Evolutionary conservation across 75 land plant genomes (phyloP), one percentile per base, ranked within the genome.

Genomic region (Chamaecyparis obtusa): DNA sequence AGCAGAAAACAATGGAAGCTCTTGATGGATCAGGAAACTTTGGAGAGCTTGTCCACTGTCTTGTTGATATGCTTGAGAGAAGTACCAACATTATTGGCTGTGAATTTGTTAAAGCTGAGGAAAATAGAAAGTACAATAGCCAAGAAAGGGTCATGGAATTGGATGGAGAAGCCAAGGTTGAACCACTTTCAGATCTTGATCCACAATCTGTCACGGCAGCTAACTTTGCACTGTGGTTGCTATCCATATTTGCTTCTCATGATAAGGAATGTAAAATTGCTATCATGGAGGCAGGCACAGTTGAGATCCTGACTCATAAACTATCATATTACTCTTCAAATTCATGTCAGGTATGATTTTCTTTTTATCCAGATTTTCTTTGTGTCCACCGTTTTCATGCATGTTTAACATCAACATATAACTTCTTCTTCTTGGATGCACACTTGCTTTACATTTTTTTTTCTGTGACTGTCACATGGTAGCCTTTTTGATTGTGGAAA

Each of bases 221-320:
- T 55, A 90, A 85, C 8, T 89, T 90, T 37, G 92, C 93, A 72
- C 64, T 92, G 35, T 92, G 93, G 93, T 85, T 92, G 85, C 88
- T 92, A n/a, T 88, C 86, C 41, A 74, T 92, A 35, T 78, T 91
- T 54, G 92, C 93, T 21, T 91, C 93, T 7, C 86, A 91, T 83
- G 93, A 92, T 35, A 88, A 86, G 35, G 36, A 85, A 37, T 88
- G 85, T 88, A 91, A 91, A 82, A 30, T 92, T 21, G 87, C 90
- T 10, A 86, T 92, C 30, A 88, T 89, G 83, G 93, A 92, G 75
- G 92, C 93, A n/a, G 93, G 93, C 41, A 89, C 91, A 21, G 88
- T 92, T 60, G 92, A 91, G 21, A 90, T 92, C 49, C 81, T 92
- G 14, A 92, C 87, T 54, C 86, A 87, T 75, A 89, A 92, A 77